A percentile compares a stretch with the other conserved stretches of the same genome.
These are phyloP conservation scores for Suillus brevipes DNA, from an alignment of 768 basidiomycete genomes.

Conservation along the genomic window DNA sequence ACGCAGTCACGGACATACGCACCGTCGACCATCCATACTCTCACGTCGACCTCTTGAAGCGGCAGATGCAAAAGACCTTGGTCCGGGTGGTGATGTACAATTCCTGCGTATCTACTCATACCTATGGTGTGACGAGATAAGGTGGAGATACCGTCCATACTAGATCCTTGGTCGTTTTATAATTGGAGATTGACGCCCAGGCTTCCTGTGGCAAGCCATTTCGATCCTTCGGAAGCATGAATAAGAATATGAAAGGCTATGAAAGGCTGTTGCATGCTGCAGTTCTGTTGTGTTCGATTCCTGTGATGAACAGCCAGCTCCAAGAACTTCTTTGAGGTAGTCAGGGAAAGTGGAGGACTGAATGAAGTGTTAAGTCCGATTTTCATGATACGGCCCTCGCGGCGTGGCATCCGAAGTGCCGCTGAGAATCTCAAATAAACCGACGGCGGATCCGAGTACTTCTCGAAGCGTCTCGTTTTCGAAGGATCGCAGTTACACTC, in stretches of 20 bases:
- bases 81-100: slow-evolving; percentile 32
- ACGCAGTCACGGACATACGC: not conserved
- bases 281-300: not conserved
- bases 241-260: not conserved
- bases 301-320: not conserved
- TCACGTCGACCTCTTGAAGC: slow-evolving; percentile 43
- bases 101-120: slow-evolving; percentile 22
- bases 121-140: not conserved
- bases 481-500: too few relatives aligned
- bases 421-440: not conserved
- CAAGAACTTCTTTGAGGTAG: not conserved
- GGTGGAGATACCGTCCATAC: not conserved
- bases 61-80: slow-evolving; percentile 34
- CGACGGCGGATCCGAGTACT: too few relatives aligned
- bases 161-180: not conserved
- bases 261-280: not conserved
- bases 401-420: not conserved
- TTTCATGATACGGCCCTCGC: too few relatives aligned
- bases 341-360: not conserved
- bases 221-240: not conserved
- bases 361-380: not conserved
- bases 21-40: slow-evolving; percentile 47
- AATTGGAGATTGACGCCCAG: slow-evolving; percentile 4
- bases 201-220: not conserved
- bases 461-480: too few relatives aligned